Evolutionary conservation across 306 rosid genomes (phyloP).

Genomic region (Styphnolobium japonicum): DNA sequence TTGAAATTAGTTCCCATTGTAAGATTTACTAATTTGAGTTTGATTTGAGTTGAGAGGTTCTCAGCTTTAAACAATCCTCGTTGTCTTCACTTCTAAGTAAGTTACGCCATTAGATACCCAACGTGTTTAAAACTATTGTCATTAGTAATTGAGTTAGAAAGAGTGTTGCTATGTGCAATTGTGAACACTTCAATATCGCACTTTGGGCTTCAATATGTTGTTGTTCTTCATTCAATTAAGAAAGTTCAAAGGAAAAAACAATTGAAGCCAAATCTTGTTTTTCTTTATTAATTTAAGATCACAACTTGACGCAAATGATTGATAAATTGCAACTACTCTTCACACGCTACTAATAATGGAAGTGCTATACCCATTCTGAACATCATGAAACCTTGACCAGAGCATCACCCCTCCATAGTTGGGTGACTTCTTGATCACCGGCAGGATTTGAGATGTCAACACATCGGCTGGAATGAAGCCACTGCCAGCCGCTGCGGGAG

Average conservation of each 20-base stretch:
- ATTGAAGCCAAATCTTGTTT: background rate
- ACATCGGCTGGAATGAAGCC: conserved; percentile 57
- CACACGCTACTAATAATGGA: conserved; percentile 45
- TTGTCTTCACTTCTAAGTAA: too few species aligned
- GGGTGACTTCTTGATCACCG: conserved; percentile 44
- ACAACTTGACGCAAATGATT: conserved; percentile 8
- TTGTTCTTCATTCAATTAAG: too few species aligned
- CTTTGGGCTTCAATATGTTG: too few species aligned
- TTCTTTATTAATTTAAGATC: background rate
- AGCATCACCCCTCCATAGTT: conserved; percentile 85
- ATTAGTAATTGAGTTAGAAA: background rate
- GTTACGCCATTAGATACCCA: background rate
- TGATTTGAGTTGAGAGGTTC: too few species aligned
- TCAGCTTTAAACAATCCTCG: too few species aligned
- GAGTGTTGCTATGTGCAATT: too few species aligned
- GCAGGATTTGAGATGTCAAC: conserved; percentile 51
- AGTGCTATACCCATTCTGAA: conserved; percentile 48
- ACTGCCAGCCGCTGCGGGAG: conserved; percentile 57
- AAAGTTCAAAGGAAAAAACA: too few species aligned
- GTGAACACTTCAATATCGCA: too few species aligned
- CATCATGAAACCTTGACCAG: conserved; percentile 65
- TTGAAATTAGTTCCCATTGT: background rate
- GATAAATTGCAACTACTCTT: conserved; percentile 1
- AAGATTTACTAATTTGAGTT: background rate
- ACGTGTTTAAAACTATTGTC: background rate